Conservation (phyloP, 2,329 filamentous ascomycete genomes). For the Fusarium equiseti region DNA sequence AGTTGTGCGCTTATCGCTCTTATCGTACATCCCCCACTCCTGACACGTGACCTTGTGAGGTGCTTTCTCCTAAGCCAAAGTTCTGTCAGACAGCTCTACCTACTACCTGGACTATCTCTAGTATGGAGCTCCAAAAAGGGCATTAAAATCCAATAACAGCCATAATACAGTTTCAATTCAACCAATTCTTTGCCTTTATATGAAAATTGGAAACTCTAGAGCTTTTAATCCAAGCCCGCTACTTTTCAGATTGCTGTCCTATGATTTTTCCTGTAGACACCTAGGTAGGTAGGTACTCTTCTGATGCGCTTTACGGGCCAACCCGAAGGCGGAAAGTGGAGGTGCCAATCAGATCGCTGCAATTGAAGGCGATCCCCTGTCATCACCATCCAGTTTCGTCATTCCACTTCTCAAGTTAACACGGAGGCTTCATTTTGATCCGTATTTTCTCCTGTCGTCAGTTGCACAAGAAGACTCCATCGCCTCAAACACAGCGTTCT, state of each 20-base stretch:
- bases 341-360: constrained; percentile 21
- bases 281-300: neutral
- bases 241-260: neutral
- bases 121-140: neutral
- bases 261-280: neutral
- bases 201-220: neutral
- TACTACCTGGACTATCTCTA: no score
- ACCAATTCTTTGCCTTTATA: neutral
- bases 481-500: neutral
- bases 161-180: neutral
- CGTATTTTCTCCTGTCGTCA: neutral
- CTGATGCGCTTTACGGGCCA: neutral
- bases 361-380: constrained; percentile 18
- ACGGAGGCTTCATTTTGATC: neutral
- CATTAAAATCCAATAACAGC: neutral
- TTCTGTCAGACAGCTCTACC: neutral
- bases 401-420: constrained; percentile 26
- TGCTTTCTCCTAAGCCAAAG: neutral
- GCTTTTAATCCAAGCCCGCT: neutral
- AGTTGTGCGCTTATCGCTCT: constrained; percentile 41
- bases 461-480: neutral
- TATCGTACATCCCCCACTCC: neutral
- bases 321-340: constrained; percentile 32
- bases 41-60: constrained; percentile 12
- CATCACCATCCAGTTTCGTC: constrained; percentile 19